Evolutionary conservation across 768 basidiomycete species (phyloP), one percentile per base, ranked within the genome.

Genomic region (Dioszegia crocea): DNA sequence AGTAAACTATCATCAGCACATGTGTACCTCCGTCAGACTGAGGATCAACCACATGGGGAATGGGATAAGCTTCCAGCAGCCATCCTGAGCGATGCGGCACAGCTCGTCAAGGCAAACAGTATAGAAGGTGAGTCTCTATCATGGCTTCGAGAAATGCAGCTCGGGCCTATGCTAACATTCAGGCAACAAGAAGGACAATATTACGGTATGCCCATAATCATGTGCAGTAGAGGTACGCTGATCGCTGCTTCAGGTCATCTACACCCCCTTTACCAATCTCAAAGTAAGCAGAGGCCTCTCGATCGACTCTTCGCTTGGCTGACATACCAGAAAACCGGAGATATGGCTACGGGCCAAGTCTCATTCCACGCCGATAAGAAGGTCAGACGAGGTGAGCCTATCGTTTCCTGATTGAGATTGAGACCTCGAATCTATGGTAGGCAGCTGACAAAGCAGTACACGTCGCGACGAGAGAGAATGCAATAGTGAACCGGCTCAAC

Each of bases 311-410:
- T 19, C 21, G 6, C 19, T 11, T n/a, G 21, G 27, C 59, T 41
- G 5, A 31, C 40, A 48, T 51, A n/a, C 45, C 69, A 93, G 89
- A 99, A 99, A 90, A 87, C 88, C 6, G 94, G 94, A 2, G 91
- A 94, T 72, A 97, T 96, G 91, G 92, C 90, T 2, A 86, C 94
- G 2, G 96, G 96, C 0, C 88, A 92, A 70, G 96, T 99, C 0
- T 88, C 91, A 0, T 98, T 99, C 76, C 89, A 97, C 65, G 88
- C 81, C 57, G 91, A 96, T 70, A 91, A 94, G 73, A 82, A 81
- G 78, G 89, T 93, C 50, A 91, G 89, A 79, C 81, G 89, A 78
- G 82, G 90, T 89, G 70, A 17, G 73, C 45, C 39, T n/a, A 1
- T 36, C 41, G 3, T 27, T 17, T 17, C 17, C 46, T n/a, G n/a